These are phyloP conservation scores for Prillingera fragicola DNA, from an alignment of 1,284 basidiomycete genomes.

Conservation along the genomic window DNA sequence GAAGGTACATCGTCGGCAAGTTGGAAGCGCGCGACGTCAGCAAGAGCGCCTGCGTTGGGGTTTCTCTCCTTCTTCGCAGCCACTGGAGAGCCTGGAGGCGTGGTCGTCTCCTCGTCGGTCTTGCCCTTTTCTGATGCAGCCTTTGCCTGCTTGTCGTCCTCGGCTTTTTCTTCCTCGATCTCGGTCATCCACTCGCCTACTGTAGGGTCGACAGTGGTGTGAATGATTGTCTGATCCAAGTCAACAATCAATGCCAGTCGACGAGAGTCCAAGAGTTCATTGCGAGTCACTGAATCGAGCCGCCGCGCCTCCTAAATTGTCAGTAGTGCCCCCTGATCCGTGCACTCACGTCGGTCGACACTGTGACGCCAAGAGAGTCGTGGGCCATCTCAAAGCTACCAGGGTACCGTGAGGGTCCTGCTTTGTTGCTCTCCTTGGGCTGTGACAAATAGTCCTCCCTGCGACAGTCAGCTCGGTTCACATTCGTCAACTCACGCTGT, in stretches of 20 bases:
- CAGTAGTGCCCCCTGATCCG: background rate
- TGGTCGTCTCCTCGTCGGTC: conserved; percentile 28
- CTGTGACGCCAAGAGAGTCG: conserved; percentile 47
- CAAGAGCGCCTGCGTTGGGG: conserved; percentile 52
- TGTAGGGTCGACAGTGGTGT: conserved; percentile 96
- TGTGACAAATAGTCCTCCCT: conserved; percentile 79
- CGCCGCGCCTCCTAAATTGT: conserved; percentile 68
- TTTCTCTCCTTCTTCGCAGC: conserved; percentile 29
- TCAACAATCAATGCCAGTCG: conserved; percentile 95
- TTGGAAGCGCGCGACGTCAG: conserved; percentile 77
- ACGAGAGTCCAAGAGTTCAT: conserved; percentile 66
- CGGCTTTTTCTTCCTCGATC: conserved; percentile 51
- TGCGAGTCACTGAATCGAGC: conserved; percentile 74
- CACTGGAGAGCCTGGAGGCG: conserved; percentile 18
- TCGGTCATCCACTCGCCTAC: conserved; percentile 95
- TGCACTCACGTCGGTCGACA: conserved; percentile 43
- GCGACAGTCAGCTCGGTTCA: conserved; percentile 9
- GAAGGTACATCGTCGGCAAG: conserved; percentile 67
- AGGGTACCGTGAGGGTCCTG: conserved; percentile 32
- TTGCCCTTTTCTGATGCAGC: background rate
- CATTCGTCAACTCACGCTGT: conserved; percentile 61
- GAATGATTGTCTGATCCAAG: conserved; percentile 96
- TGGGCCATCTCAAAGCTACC: conserved; percentile 46
- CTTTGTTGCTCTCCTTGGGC: conserved; percentile 65
- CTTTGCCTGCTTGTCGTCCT: conserved; percentile 51